A percentile compares a stretch with the other conserved stretches of the same genome.
Evolutionary conservation across 2,329 filamentous ascomycete genomes (phyloP).

Genomic region (Cladosporium sp.): DNA sequence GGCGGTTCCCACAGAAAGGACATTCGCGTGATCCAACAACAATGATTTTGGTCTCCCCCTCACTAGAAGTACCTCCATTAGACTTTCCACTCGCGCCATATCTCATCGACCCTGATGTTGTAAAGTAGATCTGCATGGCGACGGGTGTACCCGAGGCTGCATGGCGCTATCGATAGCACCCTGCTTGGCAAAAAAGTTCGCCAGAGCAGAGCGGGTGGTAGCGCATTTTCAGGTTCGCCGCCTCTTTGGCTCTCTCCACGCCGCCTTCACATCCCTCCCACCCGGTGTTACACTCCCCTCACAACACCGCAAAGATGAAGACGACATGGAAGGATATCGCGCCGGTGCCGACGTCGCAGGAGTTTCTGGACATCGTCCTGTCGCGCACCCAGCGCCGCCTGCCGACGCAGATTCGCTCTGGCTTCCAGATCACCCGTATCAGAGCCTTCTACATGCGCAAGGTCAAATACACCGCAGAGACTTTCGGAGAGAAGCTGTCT

Average conservation of each 20-base stretch:
- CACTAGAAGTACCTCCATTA: too few species aligned
- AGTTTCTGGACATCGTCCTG: slow-evolving; percentile 96
- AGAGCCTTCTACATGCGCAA: slow-evolving; percentile 94
- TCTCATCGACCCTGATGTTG: too few species aligned
- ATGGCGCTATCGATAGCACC: neutral
- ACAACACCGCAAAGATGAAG: slow-evolving; percentile 42
- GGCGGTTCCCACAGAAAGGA: neutral
- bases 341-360: slow-evolving; percentile 69
- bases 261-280: neutral
- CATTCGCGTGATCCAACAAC: neutral
- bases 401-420: slow-evolving; percentile 89
- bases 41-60: too few species aligned
- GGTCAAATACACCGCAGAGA: slow-evolving; percentile 97
- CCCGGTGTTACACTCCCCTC: neutral
- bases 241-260: neutral
- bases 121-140: too few species aligned
- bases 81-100: too few species aligned
- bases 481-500: slow-evolving; percentile 87
- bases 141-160: too few species aligned
- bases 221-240: slow-evolving; percentile 7
- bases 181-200: neutral
- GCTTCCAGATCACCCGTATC: slow-evolving; percentile 94
- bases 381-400: slow-evolving; percentile 87
- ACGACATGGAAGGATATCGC: slow-evolving; percentile 53
- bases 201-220: neutral